Percentiles rank a stretch among this genome's conserved stretches.
Evolutionary conservation across 2,329 filamentous ascomycete genomes (phyloP).

Genomic region (Chaetothyriales sp.): DNA sequence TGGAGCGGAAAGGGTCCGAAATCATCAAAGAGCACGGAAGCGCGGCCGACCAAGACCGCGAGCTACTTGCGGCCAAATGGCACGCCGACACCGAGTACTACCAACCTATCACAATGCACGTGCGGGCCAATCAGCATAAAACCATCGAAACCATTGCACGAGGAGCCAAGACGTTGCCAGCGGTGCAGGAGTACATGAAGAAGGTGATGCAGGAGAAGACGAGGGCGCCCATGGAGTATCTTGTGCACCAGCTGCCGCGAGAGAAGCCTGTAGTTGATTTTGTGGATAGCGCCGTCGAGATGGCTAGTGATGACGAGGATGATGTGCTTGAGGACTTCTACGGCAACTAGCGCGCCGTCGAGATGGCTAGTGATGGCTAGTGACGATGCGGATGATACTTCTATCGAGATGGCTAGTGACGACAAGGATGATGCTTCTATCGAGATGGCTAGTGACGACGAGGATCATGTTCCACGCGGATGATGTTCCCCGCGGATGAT

Average conservation of each 20-base stretch:
- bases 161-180: conserved; percentile 41
- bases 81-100: conserved; percentile 34
- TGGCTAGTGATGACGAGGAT: conserved; percentile 14
- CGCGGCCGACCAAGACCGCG: conserved; percentile 1
- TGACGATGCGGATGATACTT: too few species aligned
- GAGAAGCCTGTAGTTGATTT: conserved; percentile 20
- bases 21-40: conserved; percentile 5
- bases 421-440: too few species aligned
- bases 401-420: too few species aligned
- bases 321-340: conserved; percentile 18
- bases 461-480: too few species aligned
- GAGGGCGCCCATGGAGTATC: conserved; percentile 40
- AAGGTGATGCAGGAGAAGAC: conserved; percentile 43
- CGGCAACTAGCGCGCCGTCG: conserved; percentile 3
- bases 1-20: conserved; percentile 26
- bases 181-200: conserved; percentile 43
- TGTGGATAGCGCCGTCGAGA: conserved; percentile 18
- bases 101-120: conserved; percentile 43
- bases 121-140: conserved; percentile 39
- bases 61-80: conserved; percentile 23
- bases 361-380: too few species aligned
- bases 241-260: conserved; percentile 42
- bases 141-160: conserved; percentile 42
- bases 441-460: too few species aligned
- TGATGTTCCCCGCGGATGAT: too few species aligned